Evolutionary conservation across 495 filamentous ascomycete species (phyloP).

Genomic region (Penicillium manginii): DNA sequence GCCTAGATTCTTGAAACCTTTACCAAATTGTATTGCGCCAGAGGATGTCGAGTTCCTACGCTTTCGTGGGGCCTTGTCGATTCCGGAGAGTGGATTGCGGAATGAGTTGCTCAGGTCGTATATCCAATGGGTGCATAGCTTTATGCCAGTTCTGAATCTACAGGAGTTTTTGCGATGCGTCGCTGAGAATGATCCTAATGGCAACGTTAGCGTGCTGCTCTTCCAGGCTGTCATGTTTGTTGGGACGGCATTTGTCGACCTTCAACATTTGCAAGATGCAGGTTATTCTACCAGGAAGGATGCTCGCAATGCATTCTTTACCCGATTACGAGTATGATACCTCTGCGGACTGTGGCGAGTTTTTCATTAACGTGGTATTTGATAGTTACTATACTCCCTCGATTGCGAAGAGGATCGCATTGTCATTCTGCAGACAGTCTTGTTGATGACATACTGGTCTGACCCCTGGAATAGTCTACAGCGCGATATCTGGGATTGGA

Average conservation of each 20-base stretch:
- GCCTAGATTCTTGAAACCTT: slow-evolving; percentile 55
- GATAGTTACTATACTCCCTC: slow-evolving; percentile 71
- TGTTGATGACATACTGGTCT: slow-evolving; percentile 89
- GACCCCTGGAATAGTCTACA: slow-evolving; percentile 67
- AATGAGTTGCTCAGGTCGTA: slow-evolving; percentile 74
- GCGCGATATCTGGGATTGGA: slow-evolving; percentile 84
- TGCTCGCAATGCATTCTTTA: slow-evolving; percentile 76
- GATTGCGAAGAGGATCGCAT: slow-evolving; percentile 83
- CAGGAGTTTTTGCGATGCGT: slow-evolving; percentile 69
- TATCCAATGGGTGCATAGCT: slow-evolving; percentile 83
- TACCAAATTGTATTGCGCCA: slow-evolving; percentile 55
- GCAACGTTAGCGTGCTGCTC: slow-evolving; percentile 70
- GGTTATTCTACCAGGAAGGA: slow-evolving; percentile 71
- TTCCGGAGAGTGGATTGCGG: slow-evolving; percentile 66
- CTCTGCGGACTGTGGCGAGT: too few relatives aligned
- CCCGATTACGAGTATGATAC: slow-evolving; percentile 66
- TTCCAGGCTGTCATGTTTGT: slow-evolving; percentile 85
- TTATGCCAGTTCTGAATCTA: slow-evolving; percentile 80
- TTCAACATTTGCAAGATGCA: slow-evolving; percentile 64
- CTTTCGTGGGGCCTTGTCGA: slow-evolving; percentile 70
- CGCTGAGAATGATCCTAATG: slow-evolving; percentile 59
- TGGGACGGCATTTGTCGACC: slow-evolving; percentile 74
- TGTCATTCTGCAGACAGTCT: slow-evolving; percentile 73
- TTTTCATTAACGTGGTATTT: background rate
- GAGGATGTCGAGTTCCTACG: slow-evolving; percentile 75